Evolutionary conservation across 1,284 basidiomycete genomes (phyloP).

Genomic region (Cutaneotrichosporon sp.): DNA sequence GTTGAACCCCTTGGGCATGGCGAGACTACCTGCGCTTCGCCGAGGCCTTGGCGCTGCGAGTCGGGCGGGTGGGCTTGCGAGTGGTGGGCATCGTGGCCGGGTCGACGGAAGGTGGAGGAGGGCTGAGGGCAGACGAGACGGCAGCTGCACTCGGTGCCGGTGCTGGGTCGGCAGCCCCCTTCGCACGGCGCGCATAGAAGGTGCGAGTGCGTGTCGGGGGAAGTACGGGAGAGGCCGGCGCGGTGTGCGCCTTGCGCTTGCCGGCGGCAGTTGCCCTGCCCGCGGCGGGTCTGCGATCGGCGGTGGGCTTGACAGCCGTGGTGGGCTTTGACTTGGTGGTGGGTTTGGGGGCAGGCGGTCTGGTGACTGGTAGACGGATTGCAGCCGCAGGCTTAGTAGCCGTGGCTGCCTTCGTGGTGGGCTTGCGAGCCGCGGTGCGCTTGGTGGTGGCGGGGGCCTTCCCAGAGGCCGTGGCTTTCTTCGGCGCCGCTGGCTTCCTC

Average conservation of each 20-base stretch:
- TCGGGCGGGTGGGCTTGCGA: not conserved
- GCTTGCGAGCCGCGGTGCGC: not conserved
- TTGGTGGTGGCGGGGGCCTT: not conserved
- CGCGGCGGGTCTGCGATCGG: not conserved
- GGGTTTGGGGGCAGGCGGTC: not conserved
- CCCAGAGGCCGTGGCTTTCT: not conserved
- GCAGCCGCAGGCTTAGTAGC: not conserved
- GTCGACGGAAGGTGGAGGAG: not conserved
- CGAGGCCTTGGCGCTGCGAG: not conserved
- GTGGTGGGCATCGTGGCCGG: not conserved
- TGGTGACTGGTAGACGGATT: not conserved
- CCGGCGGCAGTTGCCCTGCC: not conserved
- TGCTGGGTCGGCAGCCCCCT: not conserved
- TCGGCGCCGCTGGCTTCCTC: not conserved
- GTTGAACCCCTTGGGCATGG: not conserved
- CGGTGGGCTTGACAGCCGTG: not conserved
- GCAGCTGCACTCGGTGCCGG: not conserved
- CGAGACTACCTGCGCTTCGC: not conserved
- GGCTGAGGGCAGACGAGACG: not conserved
- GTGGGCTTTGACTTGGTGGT: not conserved
- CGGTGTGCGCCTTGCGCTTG: not conserved
- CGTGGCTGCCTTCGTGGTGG: not conserved
- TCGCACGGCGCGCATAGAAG: not conserved
- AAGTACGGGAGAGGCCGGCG: not conserved
- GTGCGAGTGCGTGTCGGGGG: not conserved